Evolutionary conservation across 2,329 filamentous ascomycete species (phyloP).

Genomic region (Alternaria sp.): DNA sequence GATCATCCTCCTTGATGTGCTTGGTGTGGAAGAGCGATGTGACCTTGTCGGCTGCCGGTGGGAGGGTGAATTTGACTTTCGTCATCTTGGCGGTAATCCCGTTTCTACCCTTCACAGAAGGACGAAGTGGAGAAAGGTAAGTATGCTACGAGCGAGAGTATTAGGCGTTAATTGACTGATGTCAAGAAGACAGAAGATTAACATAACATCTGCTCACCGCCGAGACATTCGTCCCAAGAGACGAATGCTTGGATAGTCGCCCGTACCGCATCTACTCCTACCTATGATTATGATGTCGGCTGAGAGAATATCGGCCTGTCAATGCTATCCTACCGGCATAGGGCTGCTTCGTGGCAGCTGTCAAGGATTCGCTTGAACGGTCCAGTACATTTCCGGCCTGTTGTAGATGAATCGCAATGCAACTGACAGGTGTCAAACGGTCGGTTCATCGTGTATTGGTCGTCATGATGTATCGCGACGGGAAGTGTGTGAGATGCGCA

Average conservation of each 20-base stretch:
- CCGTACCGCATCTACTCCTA: constrained; percentile 32
- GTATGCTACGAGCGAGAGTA: neutral
- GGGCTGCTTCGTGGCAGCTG: constrained; percentile 18
- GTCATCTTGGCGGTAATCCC: constrained; percentile 11
- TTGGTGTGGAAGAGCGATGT: constrained; percentile 17
- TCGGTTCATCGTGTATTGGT: constrained; percentile 25
- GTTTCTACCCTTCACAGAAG: neutral
- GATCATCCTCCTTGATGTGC: constrained; percentile 11
- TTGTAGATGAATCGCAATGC: constrained; percentile 28
- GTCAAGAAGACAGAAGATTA: constrained; percentile 18
- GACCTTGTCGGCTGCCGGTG: constrained; percentile 17
- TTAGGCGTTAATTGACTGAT: neutral
- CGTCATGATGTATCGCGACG: constrained; percentile 30
- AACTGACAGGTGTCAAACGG: constrained; percentile 20
- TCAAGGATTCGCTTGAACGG: constrained; percentile 30
- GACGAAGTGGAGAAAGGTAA: neutral
- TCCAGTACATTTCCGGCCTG: constrained; percentile 19
- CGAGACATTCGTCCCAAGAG: neutral
- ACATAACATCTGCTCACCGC: constrained; percentile 22
- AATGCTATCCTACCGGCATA: constrained; percentile 40
- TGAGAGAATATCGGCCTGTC: constrained; percentile 18
- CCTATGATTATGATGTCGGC: constrained; percentile 13
- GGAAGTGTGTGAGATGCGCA: constrained; percentile 37
- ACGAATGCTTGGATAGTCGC: constrained; percentile 26
- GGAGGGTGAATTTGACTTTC: constrained; percentile 12